Base-by-base conservation (phyloP, 129 eudicot genomes). In the Centella asiatica region DNA sequence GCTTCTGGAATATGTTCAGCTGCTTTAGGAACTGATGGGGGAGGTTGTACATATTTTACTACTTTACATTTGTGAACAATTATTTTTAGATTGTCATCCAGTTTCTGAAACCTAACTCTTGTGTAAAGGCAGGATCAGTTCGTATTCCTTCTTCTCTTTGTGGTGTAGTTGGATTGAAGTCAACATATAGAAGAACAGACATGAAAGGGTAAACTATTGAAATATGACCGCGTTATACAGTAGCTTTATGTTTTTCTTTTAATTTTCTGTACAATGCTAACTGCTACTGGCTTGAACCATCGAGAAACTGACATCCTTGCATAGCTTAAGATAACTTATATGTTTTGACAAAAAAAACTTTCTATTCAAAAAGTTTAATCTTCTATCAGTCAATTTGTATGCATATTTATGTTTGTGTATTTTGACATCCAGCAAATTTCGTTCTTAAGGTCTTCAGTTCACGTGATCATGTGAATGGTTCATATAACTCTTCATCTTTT, bases 11-110 rank as follows among this genome's bases (percentile, higher is more conserved):
- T 92, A 37, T 87, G 96, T 72, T 72, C 95, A 50, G 96, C 95
- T 76, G 92, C 99, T 59, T 63, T 92, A 64, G 99, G 99, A 71
- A 92, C 99, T 65, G 99, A 92, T 62, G 99, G 99, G 28, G 99
- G 99, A 87, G 99, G 99, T 87, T 72, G 81, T 74, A 56, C 57
- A 67, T 29, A 54, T 55, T 53, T 66, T 44, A 66, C 57, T 49
- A 28, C 51, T 20, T 42, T 58, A 39, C 19, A 37, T 36, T 18
- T 48, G 54, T 75, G 28, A 64, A 62, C 42, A 25, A 45, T 39
- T 39, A 12, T 28, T 10, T 15, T 26, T n/a, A 46, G 27, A 34
- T 24, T 34, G 46, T 58, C n/a, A 11, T 15, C 46, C 63, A 18
- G 8, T 31, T 20, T 68, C 60, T 62, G 37, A 64, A 57, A 57